Evolutionary conservation across 2,329 filamentous ascomycete species (phyloP), one percentile per base, ranked within the genome.

Genomic region (Fusarium devonianum): DNA sequence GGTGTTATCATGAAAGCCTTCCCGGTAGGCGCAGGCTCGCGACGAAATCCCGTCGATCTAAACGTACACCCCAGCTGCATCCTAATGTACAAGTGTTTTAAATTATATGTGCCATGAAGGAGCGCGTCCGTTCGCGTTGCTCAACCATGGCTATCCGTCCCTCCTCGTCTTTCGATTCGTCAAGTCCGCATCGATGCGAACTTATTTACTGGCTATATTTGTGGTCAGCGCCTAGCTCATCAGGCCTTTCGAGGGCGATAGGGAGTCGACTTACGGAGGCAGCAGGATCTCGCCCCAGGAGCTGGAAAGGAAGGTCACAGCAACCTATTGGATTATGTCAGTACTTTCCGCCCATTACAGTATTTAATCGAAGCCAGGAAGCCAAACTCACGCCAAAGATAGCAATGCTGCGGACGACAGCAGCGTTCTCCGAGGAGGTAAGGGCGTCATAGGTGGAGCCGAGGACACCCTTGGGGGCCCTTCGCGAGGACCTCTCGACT

Each of bases 281-380:
- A 89, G 78, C 49, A 89, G 78, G 64, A 83, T 75, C 68, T 89
- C 86, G 71, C 82, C 82, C 77, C 84, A 86, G 44, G 83, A 81
- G 74, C 85, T 88, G 49, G 84, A 78, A 60, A 89, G 78, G 71
- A 89, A 85, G 26, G 84, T 80, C 43, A 89, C 80, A 32, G 84
- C 85, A 60, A 76, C 81, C 85, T 88, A 12, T 49, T 49, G 23
- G 18, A 4, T 3, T n/a, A 9, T 0, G 11, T 62, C 25, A 65
- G 53, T 17, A 38, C 34, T 10, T 7, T 17, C 13, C 18, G 2
- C 9, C 19, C 7, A 8, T 16, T 9, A 4, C 11, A 23, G 11
- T n/a, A n/a, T n/a, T n/a, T n/a, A n/a, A n/a, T n/a, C n/a, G 12
- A 3, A 2, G 7, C 16, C 10, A 25, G 14, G 12, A 13, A 13